phyloP scores from a whole-genome alignment of 2,329 filamentous ascomycete genomes.

The Zalaria obscura region DNA sequence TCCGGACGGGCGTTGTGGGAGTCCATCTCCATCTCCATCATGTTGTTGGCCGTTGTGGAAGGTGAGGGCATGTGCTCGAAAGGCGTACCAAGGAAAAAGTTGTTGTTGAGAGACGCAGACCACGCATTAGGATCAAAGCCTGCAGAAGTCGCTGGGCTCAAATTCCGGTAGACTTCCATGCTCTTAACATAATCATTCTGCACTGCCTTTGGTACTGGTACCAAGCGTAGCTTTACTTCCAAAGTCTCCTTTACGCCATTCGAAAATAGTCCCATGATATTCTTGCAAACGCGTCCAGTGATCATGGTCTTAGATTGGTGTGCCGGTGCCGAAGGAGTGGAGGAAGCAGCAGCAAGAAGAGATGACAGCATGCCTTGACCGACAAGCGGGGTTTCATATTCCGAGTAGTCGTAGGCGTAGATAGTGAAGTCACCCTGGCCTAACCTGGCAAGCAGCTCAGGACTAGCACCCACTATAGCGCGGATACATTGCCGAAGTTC shows the following conservation, averaged over 20 bases:
- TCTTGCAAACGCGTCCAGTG: slow-evolving; percentile 81
- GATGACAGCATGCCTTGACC: slow-evolving; percentile 92
- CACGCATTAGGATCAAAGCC: slow-evolving; percentile 62
- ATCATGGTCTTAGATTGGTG: slow-evolving; percentile 57
- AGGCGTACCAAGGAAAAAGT: slow-evolving; percentile 3
- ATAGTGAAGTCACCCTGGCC: slow-evolving; percentile 75
- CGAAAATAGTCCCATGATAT: slow-evolving; percentile 69
- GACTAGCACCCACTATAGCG: slow-evolving; percentile 65
- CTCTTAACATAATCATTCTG: slow-evolving; percentile 47
- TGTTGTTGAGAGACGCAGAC: slow-evolving; percentile 44
- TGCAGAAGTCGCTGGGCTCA: slow-evolving; percentile 42
- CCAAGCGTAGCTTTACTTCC: slow-evolving; percentile 81
- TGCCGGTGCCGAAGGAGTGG: slow-evolving; percentile 38
- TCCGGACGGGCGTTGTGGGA: no score
- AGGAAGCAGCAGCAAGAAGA: slow-evolving; percentile 50
- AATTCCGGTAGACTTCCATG: slow-evolving; percentile 45
- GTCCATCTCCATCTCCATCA: neutral
- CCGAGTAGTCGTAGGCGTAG: slow-evolving; percentile 93
- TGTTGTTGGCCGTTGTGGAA: neutral
- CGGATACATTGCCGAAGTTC: slow-evolving; percentile 79
- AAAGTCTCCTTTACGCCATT: slow-evolving; percentile 76
- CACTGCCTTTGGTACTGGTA: slow-evolving; percentile 54
- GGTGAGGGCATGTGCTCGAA: slow-evolving; percentile 3
- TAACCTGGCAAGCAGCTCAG: slow-evolving; percentile 64
- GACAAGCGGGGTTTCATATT: slow-evolving; percentile 82